phyloP scores from a whole-genome alignment of 2,329 filamentous ascomycete genomes.

The Septoria petroselini region DNA sequence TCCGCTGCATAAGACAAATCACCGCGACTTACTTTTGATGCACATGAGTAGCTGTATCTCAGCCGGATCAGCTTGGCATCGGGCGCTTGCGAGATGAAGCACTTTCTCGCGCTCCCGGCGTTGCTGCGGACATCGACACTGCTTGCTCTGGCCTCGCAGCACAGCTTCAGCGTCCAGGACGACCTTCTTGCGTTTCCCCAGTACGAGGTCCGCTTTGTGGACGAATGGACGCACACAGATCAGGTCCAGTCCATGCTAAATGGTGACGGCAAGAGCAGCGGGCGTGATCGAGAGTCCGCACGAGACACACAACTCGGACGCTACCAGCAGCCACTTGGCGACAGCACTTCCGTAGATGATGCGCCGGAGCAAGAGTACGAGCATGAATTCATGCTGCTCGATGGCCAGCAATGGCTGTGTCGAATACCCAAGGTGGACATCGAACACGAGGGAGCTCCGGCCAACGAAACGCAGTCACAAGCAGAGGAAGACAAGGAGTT shows the following conservation, averaged over 20 bases:
- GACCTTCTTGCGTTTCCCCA: slow-evolving; percentile 82
- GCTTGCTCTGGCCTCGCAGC: slow-evolving; percentile 47
- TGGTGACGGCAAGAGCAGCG: slow-evolving; percentile 13
- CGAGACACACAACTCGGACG: slow-evolving; percentile 24
- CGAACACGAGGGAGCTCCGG: slow-evolving; percentile 29
- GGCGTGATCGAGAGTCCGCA: slow-evolving; percentile 2
- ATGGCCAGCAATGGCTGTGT: slow-evolving; percentile 74
- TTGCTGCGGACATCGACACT: slow-evolving; percentile 49
- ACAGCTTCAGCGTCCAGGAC: slow-evolving; percentile 79
- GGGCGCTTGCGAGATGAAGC: slow-evolving; percentile 42
- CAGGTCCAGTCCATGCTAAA: slow-evolving; percentile 63
- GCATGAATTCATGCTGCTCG: slow-evolving; percentile 73
- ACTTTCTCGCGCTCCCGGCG: slow-evolving; percentile 49
- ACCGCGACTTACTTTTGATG: too few species aligned
- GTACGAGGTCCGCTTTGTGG: slow-evolving; percentile 72
- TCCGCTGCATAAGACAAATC: too few species aligned
- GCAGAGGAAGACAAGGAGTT: slow-evolving; percentile 79
- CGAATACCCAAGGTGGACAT: slow-evolving; percentile 70
- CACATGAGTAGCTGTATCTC: too few species aligned
- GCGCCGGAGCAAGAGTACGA: slow-evolving; percentile 13
- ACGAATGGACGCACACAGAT: slow-evolving; percentile 64
- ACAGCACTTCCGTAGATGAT: slow-evolving; percentile 4
- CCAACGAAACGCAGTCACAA: slow-evolving; percentile 35
- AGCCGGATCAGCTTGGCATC: too few species aligned
- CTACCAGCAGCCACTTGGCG: slow-evolving; percentile 21